phyloP scores from a whole-genome alignment of 169 alveolate genomes.

The Cardiosporidium cionae region DNA sequence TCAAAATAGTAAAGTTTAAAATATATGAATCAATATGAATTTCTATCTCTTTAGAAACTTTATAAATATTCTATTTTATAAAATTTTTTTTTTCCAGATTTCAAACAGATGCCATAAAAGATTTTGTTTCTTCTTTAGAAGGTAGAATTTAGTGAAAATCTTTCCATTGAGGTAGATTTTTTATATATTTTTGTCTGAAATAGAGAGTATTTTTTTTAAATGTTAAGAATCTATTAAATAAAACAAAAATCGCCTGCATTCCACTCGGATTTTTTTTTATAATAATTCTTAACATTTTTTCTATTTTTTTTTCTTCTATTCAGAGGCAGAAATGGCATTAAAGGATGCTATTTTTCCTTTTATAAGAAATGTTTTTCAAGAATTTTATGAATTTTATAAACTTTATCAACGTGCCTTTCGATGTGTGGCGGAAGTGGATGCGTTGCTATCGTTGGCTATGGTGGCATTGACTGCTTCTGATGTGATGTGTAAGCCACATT shows the following conservation, averaged over 20 bases:
- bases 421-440: not conserved
- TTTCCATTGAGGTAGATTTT: no score
- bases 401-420: not conserved
- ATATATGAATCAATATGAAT: not conserved
- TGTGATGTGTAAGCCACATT: not conserved
- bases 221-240: no score
- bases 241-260: no score
- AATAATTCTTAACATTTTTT: no score
- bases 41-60: not conserved
- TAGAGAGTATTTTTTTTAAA: no score
- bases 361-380: not conserved
- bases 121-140: constrained; percentile 6
- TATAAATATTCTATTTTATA: not conserved
- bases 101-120: constrained; percentile 19
- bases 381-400: not conserved
- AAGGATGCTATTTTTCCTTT: not conserved
- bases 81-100: not conserved
- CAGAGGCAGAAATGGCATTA: not conserved
- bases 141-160: no score
- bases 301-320: not conserved
- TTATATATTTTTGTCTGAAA: no score
- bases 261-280: no score
- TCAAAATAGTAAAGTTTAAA: not conserved
- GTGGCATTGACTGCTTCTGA: not conserved
- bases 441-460: not conserved